Evolutionary conservation across 192 early-diverging fungal species (phyloP).

Genomic region (Paraglomus occultum): DNA sequence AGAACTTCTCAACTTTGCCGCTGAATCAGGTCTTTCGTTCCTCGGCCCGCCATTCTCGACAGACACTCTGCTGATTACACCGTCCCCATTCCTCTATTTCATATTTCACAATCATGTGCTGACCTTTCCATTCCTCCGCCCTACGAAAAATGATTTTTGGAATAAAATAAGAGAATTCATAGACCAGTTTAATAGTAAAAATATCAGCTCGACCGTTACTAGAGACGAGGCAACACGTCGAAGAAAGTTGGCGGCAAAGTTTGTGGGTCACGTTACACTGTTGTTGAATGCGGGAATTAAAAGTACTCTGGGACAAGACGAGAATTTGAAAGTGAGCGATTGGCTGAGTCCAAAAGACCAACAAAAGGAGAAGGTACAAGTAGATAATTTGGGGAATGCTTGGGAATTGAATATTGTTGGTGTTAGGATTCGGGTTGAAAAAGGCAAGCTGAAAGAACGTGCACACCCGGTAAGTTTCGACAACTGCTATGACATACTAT

Average conservation of each 20-base stretch:
- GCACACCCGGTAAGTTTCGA: constrained; percentile 38
- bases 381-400: constrained; percentile 24
- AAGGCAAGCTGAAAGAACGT: constrained; percentile 43
- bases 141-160: constrained; percentile 43
- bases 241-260: constrained; percentile 35
- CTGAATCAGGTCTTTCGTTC: background rate
- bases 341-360: too few species aligned
- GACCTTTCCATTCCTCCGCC: constrained; percentile 51
- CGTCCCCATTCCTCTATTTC: constrained; percentile 45
- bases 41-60: too few species aligned
- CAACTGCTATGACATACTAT: too few species aligned
- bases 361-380: too few species aligned
- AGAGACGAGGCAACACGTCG: constrained; percentile 28
- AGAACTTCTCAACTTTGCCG: constrained; percentile 35
- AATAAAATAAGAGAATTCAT: constrained; percentile 46
- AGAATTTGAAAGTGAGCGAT: constrained; percentile 4
- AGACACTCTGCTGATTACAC: background rate
- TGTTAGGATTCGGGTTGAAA: constrained; percentile 39
- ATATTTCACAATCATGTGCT: constrained; percentile 44
- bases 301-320: constrained; percentile 32
- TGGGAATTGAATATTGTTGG: constrained; percentile 47
- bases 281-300: constrained; percentile 35
- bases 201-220: constrained; percentile 31
- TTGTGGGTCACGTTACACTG: constrained; percentile 34
- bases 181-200: constrained; percentile 45